Base-by-base conservation (phyloP, 352 stramenopile species). In the Pythium dissimile region DNA sequence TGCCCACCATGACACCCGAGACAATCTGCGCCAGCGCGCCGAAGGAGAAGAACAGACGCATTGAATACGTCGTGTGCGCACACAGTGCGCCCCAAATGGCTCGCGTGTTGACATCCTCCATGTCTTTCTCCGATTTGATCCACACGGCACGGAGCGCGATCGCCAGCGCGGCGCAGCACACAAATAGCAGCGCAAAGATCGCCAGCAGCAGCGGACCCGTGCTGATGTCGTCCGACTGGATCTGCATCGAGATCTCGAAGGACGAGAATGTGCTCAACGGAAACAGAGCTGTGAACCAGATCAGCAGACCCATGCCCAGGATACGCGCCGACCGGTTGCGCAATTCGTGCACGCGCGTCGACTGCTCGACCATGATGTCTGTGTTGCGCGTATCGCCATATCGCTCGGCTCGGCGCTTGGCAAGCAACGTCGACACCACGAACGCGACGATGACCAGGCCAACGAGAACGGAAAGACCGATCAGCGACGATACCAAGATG, bases 211-310 rank as follows among this genome's bases (percentile, higher is more conserved):
- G 30, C 23, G 34, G 74, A 48, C 13, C 45, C 2, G 53, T 34
- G 21, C 31, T 60, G 32, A 60, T 60, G 23, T 60, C 38, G 30
- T 59, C 59, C 4, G 71, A 50, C 32, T 77, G 56, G 77, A 79
- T 65, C 60, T 88, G 72, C 79, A 89, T 92, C 8, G 68, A 74
- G 30, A 86, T 87, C 43, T 88, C 81, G 49, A 85, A 88, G n/a
- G 75, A 74, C 20, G 68, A 59, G 35, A 88, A 66, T 53, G 86
- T 67, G 35, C 75, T 84, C 23, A 92, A 56, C 20, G 82, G 82
- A 27, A 75, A 88, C 11, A 89, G 59, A 18, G 69, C 56, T 28
- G 86, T 81, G 66, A 78, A 75, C 76, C 75, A 88, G 21, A 89
- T 53, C 39, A 92, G 61, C 37, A 87, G 64, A 16, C 65, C 73